These are phyloP conservation scores for Magnolia changhungtana DNA, from an alignment of 164 flowering plant genomes.

Conservation along the genomic window DNA sequence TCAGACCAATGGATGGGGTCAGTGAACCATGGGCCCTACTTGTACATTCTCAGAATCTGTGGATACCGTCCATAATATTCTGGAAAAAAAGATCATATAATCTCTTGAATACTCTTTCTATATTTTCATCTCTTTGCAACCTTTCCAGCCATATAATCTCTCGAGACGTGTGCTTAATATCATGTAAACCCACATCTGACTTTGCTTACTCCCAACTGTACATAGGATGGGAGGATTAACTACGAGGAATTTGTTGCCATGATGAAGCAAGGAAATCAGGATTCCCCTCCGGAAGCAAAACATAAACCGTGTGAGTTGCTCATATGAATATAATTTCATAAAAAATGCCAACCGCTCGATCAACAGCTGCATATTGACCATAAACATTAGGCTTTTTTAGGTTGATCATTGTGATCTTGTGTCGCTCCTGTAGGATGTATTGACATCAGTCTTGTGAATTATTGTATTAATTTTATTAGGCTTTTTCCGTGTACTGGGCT, in stretches of 20 bases:
- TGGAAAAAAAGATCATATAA: not conserved
- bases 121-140: not conserved
- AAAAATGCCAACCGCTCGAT: too few relatives aligned
- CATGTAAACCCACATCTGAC: not conserved
- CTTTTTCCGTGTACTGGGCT: too few relatives aligned
- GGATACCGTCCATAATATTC: too few relatives aligned
- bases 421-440: too few relatives aligned
- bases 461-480: too few relatives aligned
- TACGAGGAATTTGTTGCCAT: constrained; percentile 79
- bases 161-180: not conserved
- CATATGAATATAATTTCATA: not conserved
- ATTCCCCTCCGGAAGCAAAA: constrained; percentile 21
- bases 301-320: constrained; percentile 7
- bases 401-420: too few relatives aligned
- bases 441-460: too few relatives aligned
- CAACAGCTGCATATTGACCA: too few relatives aligned
- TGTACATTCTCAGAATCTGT: too few relatives aligned
- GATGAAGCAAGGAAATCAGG: constrained; percentile 71
- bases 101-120: not conserved
- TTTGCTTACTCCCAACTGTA: not conserved
- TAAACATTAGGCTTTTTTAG: too few relatives aligned
- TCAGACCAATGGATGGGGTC: too few relatives aligned
- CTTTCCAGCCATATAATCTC: not conserved
- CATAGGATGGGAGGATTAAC: constrained; percentile 78
- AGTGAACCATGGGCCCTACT: too few relatives aligned